These are phyloP conservation scores for Orbilia oligospora DNA, from an alignment of 2,329 filamentous ascomycete species.

Conservation along the genomic window DNA sequence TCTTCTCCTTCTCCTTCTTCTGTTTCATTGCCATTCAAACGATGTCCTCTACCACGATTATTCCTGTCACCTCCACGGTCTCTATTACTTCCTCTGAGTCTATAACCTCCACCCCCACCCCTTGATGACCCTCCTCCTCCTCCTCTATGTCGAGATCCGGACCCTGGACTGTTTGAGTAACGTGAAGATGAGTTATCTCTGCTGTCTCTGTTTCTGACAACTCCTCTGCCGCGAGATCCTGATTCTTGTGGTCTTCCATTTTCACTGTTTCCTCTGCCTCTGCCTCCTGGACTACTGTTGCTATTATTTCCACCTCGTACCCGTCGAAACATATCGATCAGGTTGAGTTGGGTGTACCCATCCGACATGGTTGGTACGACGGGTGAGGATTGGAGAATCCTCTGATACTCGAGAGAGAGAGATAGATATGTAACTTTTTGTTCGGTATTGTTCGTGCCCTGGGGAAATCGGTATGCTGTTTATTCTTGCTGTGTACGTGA, in stretches of 20 bases:
- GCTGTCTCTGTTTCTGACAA: conserved; percentile 30
- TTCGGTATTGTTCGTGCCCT: background rate
- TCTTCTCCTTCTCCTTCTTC: background rate
- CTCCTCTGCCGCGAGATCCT: conserved; percentile 35
- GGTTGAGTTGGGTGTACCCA: conserved; percentile 58
- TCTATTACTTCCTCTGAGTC: conserved; percentile 14
- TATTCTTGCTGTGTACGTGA: background rate
- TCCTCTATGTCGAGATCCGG: conserved; percentile 17
- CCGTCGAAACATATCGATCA: conserved; percentile 58
- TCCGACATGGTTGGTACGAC: conserved; percentile 34
- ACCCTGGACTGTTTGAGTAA: background rate
- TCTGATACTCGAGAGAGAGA: background rate
- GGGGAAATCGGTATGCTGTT: background rate
- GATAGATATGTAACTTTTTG: background rate
- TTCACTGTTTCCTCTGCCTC: conserved; percentile 56
- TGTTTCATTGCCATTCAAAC: conserved; percentile 14
- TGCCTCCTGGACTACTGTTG: conserved; percentile 64
- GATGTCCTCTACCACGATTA: conserved; percentile 22
- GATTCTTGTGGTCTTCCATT: conserved; percentile 43
- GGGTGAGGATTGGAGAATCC: background rate
- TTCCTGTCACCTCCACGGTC: conserved; percentile 18
- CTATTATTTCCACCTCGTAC: conserved; percentile 61
- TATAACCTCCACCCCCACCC: background rate
- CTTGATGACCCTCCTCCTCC: background rate
- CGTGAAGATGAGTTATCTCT: conserved; percentile 18